Conservation (phyloP, 2,329 filamentous ascomycete genomes). For the Fusarium luffae region DNA sequence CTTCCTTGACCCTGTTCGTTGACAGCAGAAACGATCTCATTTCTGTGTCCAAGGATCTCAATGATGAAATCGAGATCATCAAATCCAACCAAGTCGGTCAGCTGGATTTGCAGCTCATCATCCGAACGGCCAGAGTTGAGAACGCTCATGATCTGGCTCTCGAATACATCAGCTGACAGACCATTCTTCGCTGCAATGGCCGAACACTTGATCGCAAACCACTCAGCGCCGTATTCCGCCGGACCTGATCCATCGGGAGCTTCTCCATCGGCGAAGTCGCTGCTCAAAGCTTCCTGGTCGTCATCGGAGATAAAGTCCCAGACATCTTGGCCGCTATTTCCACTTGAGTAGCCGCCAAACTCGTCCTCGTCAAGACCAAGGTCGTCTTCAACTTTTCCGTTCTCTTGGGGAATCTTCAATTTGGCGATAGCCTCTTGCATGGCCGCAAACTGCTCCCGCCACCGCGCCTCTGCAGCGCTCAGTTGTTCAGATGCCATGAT, state of each 20-base stretch:
- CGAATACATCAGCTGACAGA: conserved; percentile 75
- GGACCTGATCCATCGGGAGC: conserved; percentile 43
- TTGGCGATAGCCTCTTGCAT: conserved; percentile 89
- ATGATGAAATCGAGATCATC: conserved; percentile 94
- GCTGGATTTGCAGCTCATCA: conserved; percentile 88
- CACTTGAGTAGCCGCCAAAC: conserved; percentile 64
- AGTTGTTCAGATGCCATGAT: conserved; percentile 52
- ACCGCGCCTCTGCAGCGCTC: conserved; percentile 67
- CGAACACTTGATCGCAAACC: conserved; percentile 78
- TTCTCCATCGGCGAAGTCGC: conserved; percentile 68
- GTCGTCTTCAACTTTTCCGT: conserved; percentile 54
- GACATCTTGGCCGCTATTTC: conserved; percentile 79
- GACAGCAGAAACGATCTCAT: conserved; percentile 68
- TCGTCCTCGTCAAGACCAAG: conserved; percentile 72
- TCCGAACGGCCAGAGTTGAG: conserved; percentile 75
- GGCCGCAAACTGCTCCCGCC: conserved; percentile 84
- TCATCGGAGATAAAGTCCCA: conserved; percentile 91
- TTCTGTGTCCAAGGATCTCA: conserved; percentile 83
- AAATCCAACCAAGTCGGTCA: conserved; percentile 92
- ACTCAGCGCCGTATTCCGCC: conserved; percentile 66
- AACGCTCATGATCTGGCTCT: conserved; percentile 80
- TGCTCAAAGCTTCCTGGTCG: conserved; percentile 73
- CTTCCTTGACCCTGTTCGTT: conserved; percentile 51
- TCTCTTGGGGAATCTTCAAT: conserved; percentile 63
- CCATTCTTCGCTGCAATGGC: conserved; percentile 74